Evolutionary conservation across 306 rosid species (phyloP), one percentile per base, ranked within the genome.

Genomic region (Amphicarpaea edgeworthii): DNA sequence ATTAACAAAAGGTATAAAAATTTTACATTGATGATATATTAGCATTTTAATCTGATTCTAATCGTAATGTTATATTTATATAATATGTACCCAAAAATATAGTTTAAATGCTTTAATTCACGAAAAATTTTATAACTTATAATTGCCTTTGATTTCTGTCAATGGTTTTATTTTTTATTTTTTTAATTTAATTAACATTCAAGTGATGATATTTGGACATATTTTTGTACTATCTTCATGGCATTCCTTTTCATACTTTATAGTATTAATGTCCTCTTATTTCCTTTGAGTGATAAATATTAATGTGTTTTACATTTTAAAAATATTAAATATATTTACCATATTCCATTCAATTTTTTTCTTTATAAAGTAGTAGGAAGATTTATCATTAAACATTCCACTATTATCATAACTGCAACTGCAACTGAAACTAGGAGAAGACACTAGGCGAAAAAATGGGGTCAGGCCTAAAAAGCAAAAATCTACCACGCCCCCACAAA

Each of bases 401-500:
- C 3, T 21, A 8, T 23, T 16, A 54, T 20, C 6, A 50, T 16
- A 17, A 7, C 3, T 11, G 62, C 16, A 55, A 23, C 4, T 59
- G 4, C 16, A 55, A 23, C 4, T 59, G 4, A 34, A 30, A 30
- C 37, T 30, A 3, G 40, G 40, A 34, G 40, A 34, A 34, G 65
- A 59, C n/a, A 61, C 45, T 8, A 7, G 42, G 24, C 45, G 34
- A 3, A 32, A 62, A 62, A 62, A 62, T 37, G 26, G 68, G 68
- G 68, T 8, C 68, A 62, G 16, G 23, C 68, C 7, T 30, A n/a
- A 32, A 34, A 32, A 6, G 15, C 16, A 34, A 34, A 34, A 61
- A 34, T 37, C 66, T 59, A 28, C 8, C 64, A 26, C 9, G 64
- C 40, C 68, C 68, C 28, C 24, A 62, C 47, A 34, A 62, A 62